These are phyloP conservation scores for Priceomyces castillae DNA, from an alignment of 805 yeast species.

Conservation along the genomic window DNA sequence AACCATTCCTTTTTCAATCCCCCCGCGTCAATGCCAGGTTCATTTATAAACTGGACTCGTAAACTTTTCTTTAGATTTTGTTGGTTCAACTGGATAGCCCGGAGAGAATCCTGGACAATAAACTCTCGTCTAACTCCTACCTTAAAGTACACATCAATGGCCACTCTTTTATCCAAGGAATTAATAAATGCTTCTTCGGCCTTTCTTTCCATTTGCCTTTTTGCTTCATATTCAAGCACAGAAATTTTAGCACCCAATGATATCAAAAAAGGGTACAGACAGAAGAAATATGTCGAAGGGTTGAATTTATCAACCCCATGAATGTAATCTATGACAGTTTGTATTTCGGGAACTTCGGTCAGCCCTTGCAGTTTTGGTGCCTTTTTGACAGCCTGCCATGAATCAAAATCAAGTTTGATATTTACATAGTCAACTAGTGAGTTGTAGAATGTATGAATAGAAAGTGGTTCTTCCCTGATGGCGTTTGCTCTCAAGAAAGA, in stretches of 20 bases:
- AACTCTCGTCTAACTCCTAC: constrained; percentile 65
- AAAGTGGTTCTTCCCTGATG: constrained; percentile 23
- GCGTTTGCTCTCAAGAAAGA: constrained; percentile 55
- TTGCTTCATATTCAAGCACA: constrained; percentile 78
- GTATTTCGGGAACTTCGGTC: constrained; percentile 28
- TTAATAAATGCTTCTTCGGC: constrained; percentile 87
- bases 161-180: constrained; percentile 60
- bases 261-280: constrained; percentile 80
- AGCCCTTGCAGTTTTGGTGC: constrained; percentile 3
- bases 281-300: constrained; percentile 53
- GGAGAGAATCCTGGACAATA: constrained; percentile 73
- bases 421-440: constrained; percentile 77
- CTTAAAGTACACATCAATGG: constrained; percentile 65
- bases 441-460: constrained; percentile 63
- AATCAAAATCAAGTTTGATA: constrained; percentile 74
- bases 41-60: constrained; percentile 76
- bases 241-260: constrained; percentile 81
- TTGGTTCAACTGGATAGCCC: constrained; percentile 53
- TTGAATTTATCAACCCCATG: constrained; percentile 37
- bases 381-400: constrained; percentile 61
- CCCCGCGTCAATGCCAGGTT: constrained; percentile 95
- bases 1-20: constrained; percentile 96
- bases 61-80: constrained; percentile 69
- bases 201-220: constrained; percentile 74
- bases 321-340: constrained; percentile 46